phyloP scores from a whole-genome alignment of 768 basidiomycete genomes.

The Naganishia randhawae region DNA sequence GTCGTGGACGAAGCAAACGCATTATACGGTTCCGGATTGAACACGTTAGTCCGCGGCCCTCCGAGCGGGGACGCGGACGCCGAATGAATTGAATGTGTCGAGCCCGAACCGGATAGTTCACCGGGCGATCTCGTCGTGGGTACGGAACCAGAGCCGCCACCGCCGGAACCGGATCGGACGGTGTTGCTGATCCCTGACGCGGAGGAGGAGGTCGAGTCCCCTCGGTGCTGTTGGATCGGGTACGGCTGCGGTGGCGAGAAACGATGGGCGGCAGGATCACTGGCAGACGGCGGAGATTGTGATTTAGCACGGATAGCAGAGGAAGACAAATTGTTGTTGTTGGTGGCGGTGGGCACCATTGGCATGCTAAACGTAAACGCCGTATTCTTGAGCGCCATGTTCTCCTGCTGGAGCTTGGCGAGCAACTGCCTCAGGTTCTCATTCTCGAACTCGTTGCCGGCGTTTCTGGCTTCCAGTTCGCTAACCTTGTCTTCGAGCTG shows the following conservation, averaged over 20 bases:
- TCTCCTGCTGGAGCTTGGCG: slow-evolving; percentile 78
- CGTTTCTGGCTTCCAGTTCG: slow-evolving; percentile 77
- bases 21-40: slow-evolving; percentile 31
- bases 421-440: slow-evolving; percentile 83
- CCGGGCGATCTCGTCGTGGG: not conserved
- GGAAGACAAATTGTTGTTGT: not conserved
- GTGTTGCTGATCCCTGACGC: slow-evolving; percentile 16
- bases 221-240: slow-evolving; percentile 19
- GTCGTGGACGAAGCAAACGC: slow-evolving; percentile 20
- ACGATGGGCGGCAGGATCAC: not conserved
- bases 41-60: not conserved
- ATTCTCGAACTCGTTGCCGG: slow-evolving; percentile 69
- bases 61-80: not conserved
- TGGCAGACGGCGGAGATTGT: not conserved
- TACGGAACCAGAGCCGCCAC: not conserved
- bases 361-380: slow-evolving; percentile 82
- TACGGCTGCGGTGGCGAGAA: not conserved
- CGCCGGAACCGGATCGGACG: slow-evolving; percentile 6
- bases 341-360: slow-evolving; percentile 44
- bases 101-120: not conserved
- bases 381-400: slow-evolving; percentile 70
- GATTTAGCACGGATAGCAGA: not conserved
- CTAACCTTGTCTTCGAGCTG: slow-evolving; percentile 89
- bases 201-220: slow-evolving; percentile 16
- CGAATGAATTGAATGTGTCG: too few relatives aligned